Conservation (phyloP, 306 rosid genomes). For the Inga laurina region DNA sequence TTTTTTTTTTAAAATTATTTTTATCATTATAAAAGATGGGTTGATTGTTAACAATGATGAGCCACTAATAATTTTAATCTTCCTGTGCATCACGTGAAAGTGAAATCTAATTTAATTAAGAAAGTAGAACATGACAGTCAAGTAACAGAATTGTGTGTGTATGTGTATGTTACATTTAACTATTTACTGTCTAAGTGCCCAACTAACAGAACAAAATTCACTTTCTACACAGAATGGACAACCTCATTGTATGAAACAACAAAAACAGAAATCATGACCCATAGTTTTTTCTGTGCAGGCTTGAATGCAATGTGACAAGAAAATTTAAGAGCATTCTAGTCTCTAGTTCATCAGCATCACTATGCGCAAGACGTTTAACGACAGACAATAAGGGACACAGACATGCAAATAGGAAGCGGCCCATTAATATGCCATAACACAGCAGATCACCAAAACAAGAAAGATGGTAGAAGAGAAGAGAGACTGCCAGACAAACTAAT, state of each 20-base stretch:
- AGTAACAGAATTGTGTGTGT: neutral
- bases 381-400: neutral
- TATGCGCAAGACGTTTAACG: neutral
- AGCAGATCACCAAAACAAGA: too few relatives aligned
- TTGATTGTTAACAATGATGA: too few relatives aligned
- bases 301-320: too few relatives aligned
- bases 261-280: neutral
- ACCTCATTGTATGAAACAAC: neutral
- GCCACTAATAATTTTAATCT: too few relatives aligned
- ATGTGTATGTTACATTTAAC: neutral
- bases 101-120: neutral
- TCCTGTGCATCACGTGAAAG: too few relatives aligned
- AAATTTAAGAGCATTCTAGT: neutral
- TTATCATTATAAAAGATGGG: too few relatives aligned
- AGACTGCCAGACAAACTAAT: too few relatives aligned
- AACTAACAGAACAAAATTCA: slow-evolving; percentile 10
- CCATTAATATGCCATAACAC: neutral
- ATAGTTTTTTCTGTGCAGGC: neutral
- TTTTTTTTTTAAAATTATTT: too few relatives aligned
- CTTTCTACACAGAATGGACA: neutral
- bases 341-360: neutral
- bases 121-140: neutral
- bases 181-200: slow-evolving; percentile 9
- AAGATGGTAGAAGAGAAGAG: too few relatives aligned
- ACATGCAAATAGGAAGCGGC: neutral